These are phyloP conservation scores for Ichthyophthirius multifiliis DNA, from an alignment of 169 alveolate genomes.

Conservation along the genomic window DNA sequence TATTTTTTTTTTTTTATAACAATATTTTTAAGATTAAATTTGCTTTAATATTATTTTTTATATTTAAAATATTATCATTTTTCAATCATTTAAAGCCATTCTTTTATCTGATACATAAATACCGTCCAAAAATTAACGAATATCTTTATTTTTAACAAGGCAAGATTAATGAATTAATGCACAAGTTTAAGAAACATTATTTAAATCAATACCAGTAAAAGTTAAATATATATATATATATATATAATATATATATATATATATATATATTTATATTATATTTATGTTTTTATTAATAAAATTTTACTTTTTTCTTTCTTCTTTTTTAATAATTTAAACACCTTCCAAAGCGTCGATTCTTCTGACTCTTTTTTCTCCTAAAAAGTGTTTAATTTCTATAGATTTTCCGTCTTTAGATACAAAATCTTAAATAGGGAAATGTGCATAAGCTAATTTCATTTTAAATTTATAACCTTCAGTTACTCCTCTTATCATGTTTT, in stretches of 20 bases:
- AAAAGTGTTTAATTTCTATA: slow-evolving; percentile 97
- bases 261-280: too few relatives aligned
- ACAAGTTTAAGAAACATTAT: slow-evolving; percentile 96
- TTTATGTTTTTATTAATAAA: too few relatives aligned
- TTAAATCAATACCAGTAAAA: slow-evolving; percentile 97
- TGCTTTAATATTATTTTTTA: too few relatives aligned
- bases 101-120: slow-evolving; percentile 96
- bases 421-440: slow-evolving; percentile 98
- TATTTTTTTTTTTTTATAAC: too few relatives aligned
- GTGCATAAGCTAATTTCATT: slow-evolving; percentile 99
- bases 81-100: slow-evolving; percentile 3
- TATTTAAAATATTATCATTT: too few relatives aligned
- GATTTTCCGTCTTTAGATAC: slow-evolving; percentile 92
- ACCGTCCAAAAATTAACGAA: slow-evolving; percentile 99
- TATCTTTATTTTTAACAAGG: slow-evolving; percentile 97
- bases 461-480: slow-evolving; percentile 93
- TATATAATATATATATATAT: slow-evolving; percentile 59
- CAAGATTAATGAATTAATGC: slow-evolving; percentile 97
- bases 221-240: slow-evolving; percentile 97
- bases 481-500: slow-evolving; percentile 98
- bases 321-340: slow-evolving; percentile 70
- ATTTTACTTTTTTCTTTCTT: slow-evolving; percentile 43
- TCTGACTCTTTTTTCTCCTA: slow-evolving; percentile 98
- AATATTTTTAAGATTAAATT: too few relatives aligned
- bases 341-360: slow-evolving; percentile 93